Evolutionary conservation across 1,284 basidiomycete genomes (phyloP), one percentile per base, ranked within the genome.

Genomic region (Phlebopus sp.): DNA sequence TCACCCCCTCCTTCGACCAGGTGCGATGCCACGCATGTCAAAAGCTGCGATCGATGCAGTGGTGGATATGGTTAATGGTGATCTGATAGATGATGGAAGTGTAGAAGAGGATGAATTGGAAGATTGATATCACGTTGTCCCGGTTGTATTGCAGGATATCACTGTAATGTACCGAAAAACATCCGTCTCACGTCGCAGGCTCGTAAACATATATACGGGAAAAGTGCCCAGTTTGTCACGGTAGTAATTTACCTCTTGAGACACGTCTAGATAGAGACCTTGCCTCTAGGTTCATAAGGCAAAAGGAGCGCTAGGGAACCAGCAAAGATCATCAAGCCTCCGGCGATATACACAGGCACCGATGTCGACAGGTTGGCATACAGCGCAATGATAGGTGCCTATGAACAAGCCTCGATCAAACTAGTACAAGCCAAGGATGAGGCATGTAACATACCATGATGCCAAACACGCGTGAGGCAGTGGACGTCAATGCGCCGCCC

Each of bases 291-390:
- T 66, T 90, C 87, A 53, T 83, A 87, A 0, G 90, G 90, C 42
- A 93, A 69, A 11, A 89, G 60, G n/a, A 90, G 61, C 19, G 86
- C 80, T 39, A 91, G 59, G 3, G 76, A 53, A 0, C 85, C 85
- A 2, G 85, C 77, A 18, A 76, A 69, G 10, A 92, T 68, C 62
- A 91, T 82, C 48, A 92, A 68, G 11, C 75, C 81, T 1, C 86
- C 90, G 11, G 85, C 78, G 51, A 91, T 81, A 57, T 85, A 92
- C 31, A 92, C 86, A 0, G 90, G 90, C 0, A 81, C 80, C 0
- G 81, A 71, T 0, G 83, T 86, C 32, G 68, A 69, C 23, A 88
- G 62, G 57, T 88, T 75, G 0, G 83, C 82, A 54, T 83, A 87
- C 3, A 89, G 61, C 4, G 85, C 86, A 49, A 90, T 83, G 37